phyloP scores from a whole-genome alignment of 805 yeast species.

The Ogataea ramenticola region DNA sequence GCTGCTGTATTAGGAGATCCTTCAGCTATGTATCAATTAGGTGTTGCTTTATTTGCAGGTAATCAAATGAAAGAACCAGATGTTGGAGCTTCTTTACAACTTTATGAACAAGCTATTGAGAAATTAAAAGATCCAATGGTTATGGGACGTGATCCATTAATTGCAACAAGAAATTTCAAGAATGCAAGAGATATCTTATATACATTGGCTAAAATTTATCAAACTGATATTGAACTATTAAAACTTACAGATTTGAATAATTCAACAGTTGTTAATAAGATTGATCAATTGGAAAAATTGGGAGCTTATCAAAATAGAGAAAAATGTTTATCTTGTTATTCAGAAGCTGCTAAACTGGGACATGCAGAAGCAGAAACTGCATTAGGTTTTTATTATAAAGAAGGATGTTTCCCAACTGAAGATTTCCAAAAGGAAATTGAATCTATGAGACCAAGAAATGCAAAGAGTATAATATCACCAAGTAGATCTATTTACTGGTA shows the following conservation, averaged over 20 bases:
- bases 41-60: conserved; percentile 49
- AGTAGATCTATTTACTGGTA: conserved; percentile 68
- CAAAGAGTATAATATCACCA: conserved; percentile 38
- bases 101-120: conserved; percentile 23
- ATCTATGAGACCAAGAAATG: conserved; percentile 8
- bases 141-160: conserved; percentile 26
- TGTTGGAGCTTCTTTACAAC: conserved; percentile 18
- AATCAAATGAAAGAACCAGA: conserved; percentile 10
- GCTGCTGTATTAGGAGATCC: conserved; percentile 60
- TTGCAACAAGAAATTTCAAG: conserved; percentile 25
- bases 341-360: conserved; percentile 51
- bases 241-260: conserved; percentile 17
- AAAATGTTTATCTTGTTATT: conserved; percentile 44
- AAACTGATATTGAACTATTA: conserved; percentile 25
- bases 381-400: conserved; percentile 66
- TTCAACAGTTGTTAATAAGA: conserved; percentile 24
- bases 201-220: conserved; percentile 28
- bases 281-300: conserved; percentile 25
- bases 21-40: conserved; percentile 68
- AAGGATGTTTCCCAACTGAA: conserved; percentile 39
- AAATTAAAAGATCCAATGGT: conserved; percentile 14
- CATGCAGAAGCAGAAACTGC: conserved; percentile 65
- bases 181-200: conserved; percentile 28
- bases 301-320: conserved; percentile 28
- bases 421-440: conserved; percentile 26